Evolutionary conservation across 2,329 filamentous ascomycete genomes (phyloP).

Genomic region (Neobulgaria alba): DNA sequence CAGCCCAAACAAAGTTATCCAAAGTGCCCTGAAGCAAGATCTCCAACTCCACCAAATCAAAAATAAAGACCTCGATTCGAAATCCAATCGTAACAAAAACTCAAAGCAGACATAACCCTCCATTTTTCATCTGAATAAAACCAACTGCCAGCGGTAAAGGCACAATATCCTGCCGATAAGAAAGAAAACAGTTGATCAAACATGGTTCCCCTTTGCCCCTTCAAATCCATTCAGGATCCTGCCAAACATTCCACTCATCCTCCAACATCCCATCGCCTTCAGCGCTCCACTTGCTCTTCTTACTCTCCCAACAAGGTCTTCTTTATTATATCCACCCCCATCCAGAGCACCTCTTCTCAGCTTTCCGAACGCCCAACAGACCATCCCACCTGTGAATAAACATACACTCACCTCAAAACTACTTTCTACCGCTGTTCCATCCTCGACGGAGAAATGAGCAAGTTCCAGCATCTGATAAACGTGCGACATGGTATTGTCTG

Average conservation of each 20-base stretch:
- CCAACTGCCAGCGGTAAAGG: too few relatives aligned
- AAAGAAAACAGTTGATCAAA: too few relatives aligned
- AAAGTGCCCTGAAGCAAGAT: too few relatives aligned
- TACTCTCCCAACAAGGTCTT: conserved; percentile 13
- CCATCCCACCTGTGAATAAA: conserved; percentile 24
- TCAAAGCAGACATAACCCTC: too few relatives aligned
- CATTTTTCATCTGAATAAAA: too few relatives aligned
- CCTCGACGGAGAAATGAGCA: conserved; percentile 14
- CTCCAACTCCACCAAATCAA: too few relatives aligned
- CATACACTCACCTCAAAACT: conserved; percentile 21
- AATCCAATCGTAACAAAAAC: too few relatives aligned
- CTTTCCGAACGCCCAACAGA: conserved; percentile 25
- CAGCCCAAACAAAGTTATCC: too few relatives aligned
- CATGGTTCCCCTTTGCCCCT: conserved; percentile 3
- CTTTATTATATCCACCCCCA: too few relatives aligned
- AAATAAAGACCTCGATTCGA: too few relatives aligned
- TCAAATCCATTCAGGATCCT: conserved; percentile 23
- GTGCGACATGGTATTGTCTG: conserved; percentile 20
- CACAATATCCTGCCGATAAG: too few relatives aligned
- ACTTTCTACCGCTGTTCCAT: conserved; percentile 11
- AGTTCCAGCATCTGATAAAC: conserved; percentile 19
- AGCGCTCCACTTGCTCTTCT: conserved; percentile 18
- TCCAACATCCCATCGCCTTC: conserved; percentile 22
- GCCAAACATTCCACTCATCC: conserved; percentile 24
- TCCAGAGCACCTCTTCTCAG: conserved; percentile 9